Base-by-base conservation (phyloP, 73 alveolate genomes). In the Uronychia binucleata region DNA sequence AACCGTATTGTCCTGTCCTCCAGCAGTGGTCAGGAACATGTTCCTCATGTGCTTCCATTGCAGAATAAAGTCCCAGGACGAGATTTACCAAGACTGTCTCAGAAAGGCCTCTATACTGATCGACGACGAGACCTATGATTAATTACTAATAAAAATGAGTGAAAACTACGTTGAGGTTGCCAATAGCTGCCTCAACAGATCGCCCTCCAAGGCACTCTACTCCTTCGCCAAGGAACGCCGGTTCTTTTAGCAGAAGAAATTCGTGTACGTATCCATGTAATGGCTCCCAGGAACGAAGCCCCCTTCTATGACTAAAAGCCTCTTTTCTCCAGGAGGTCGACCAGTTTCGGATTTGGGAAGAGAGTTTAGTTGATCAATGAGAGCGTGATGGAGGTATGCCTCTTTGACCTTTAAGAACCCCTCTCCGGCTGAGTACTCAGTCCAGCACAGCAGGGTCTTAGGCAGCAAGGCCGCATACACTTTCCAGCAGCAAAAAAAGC, bases 361-460 rank as follows among this genome's bases (percentile, higher is more conserved):
- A 5, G 67, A 5, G 5, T 5, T 5, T 5, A 46, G 67, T 46
- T 46, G 67, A 46, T 46, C 19, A 46, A 46, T 19, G n/a, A 46
- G 19, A 46, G 67, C 67, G 19, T 46, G 5, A 11, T 46, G 19
- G 67, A 46, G 19, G 67, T 46, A 46, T 11, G 5, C 67, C 5
- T 46, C 19, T 11, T 46, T 46, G n/a, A 46, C 67, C 19, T 46
- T 19, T 46, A 11, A 46, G 67, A 46, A 5, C 19, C 67, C 67
- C 67, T 46, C 67, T 46, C 67, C 67, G 19, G 67, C 67, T 11
- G 67, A 46, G n/a, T 46, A 46, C 67, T 46, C 67, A 46, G 67
- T 46, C n/a, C 67, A 46, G 67, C 19, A 46, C 19, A 19, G 19
- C 5, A 5, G 19, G 67, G 19, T 46, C 19, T 11, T 11, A 46